Evolutionary conservation across 139 green algal genomes (phyloP), one percentile per base, ranked within the genome.

Genomic region (Ulvella scutata): DNA sequence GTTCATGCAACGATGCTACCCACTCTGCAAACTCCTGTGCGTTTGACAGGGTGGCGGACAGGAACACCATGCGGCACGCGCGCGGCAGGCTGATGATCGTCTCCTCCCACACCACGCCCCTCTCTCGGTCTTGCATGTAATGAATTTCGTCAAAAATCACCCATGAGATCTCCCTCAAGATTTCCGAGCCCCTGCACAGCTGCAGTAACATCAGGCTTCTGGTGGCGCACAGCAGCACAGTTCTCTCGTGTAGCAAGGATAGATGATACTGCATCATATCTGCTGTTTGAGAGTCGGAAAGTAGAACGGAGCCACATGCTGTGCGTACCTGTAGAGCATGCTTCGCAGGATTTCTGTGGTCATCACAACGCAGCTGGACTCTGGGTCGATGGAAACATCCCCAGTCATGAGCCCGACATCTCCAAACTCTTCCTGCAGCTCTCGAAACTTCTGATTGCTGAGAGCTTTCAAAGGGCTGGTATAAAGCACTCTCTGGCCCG

Each of bases 61-160:
- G 87, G 78, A 99, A 98, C 4, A 96, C 88, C 85, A 86, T 74
- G 4, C n/a, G 44, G 21, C 40, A 72, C 17, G 81, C 82, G 31
- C 85, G 79, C 43, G 92, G 87, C 76, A 97, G 78, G 61, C 98
- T 92, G 72, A 98, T 97, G 82, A 99, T 98, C 43, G 88, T 92
- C 83, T 99, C 95, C 85, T 99, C 95, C 95, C 95, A 99, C 59
- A 99, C 95, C 75, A 99, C 95, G 2, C 95, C 95, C 6, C 95
- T 85, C 86, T 99, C 95, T 1, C 85, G 78, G 85, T 99, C 95
- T 77, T 87, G 84, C 92, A 97, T 92, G 87, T 97, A 97, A 83
- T 97, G 92, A 33, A 99, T 88, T 84, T 99, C 95, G 74, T 99
- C 95, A 81, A 97, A 99, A 4, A 99, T 83, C 9, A 99, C 90